Percentiles rank a stretch among this genome's conserved stretches.
Evolutionary conservation across 768 basidiomycete genomes (phyloP).

Genomic region (Podaxis pistillaris): DNA sequence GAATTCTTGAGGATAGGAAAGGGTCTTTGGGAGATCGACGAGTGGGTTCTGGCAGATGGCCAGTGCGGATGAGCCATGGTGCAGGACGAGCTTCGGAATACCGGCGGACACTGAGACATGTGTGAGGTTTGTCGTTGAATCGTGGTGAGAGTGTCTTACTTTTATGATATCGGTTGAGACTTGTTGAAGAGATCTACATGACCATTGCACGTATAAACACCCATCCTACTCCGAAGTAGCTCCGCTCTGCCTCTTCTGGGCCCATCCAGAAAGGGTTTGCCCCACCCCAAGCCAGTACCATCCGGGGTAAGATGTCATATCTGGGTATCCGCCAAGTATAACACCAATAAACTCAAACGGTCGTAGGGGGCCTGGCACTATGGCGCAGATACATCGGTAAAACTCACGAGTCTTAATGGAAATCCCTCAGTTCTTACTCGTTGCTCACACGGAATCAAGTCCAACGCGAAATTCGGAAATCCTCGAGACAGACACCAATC

Average conservation of each 20-base stretch:
- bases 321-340: no score
- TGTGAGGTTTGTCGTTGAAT: not conserved
- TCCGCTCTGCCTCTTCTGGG: not conserved
- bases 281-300: no score
- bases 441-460: no score
- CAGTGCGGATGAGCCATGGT: conserved; percentile 31
- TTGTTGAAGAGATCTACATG: not conserved
- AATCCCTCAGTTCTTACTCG: no score
- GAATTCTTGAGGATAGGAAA: conserved; percentile 21
- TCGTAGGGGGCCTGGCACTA: no score
- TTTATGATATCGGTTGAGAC: not conserved
- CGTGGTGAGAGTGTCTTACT: not conserved
- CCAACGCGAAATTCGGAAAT: no score
- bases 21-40: conserved; percentile 19
- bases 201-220: not conserved
- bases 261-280: no score
- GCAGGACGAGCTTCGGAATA: conserved; percentile 27
- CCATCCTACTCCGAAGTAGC: not conserved
- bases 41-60: conserved; percentile 26
- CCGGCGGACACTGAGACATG: not conserved
- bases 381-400: no score
- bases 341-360: no score
- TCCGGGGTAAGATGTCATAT: no score
- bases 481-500: no score
- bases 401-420: no score